A percentile compares a stretch with the other conserved stretches of the same genome.
These are phyloP conservation scores for Solanum hybrid DNA, from an alignment of 305 asterid species.

Conservation along the genomic window DNA sequence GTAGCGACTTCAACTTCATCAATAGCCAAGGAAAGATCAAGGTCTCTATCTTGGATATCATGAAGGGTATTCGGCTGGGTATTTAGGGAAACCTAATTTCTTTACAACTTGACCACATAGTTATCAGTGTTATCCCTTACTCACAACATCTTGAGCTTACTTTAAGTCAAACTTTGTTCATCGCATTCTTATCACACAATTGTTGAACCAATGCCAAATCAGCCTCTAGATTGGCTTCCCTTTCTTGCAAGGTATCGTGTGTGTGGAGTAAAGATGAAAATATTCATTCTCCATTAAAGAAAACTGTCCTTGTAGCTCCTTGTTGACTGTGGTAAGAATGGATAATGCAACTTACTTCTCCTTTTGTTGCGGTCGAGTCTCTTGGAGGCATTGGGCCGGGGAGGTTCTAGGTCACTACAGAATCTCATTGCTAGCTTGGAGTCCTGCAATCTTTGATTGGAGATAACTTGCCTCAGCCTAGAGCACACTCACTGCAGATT, in stretches of 20 bases:
- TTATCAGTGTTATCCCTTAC: neutral
- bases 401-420: neutral
- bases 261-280: neutral
- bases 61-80: neutral
- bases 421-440: neutral
- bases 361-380: neutral
- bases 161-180: neutral
- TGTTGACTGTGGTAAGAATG: neutral
- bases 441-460: neutral
- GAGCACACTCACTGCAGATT: neutral
- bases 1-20: neutral
- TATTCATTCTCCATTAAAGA: neutral
- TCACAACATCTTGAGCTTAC: neutral
- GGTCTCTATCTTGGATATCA: neutral
- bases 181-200: neutral
- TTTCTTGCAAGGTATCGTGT: neutral
- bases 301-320: neutral
- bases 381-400: neutral
- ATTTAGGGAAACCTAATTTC: neutral
- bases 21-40: neutral
- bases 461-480: neutral
- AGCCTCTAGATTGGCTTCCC: neutral
- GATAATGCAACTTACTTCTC: neutral
- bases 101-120: neutral
- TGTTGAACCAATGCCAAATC: neutral